These are phyloP conservation scores for Phaeoacremonium minimum DNA, from an alignment of 2,329 filamentous ascomycete species.

Conservation along the genomic window DNA sequence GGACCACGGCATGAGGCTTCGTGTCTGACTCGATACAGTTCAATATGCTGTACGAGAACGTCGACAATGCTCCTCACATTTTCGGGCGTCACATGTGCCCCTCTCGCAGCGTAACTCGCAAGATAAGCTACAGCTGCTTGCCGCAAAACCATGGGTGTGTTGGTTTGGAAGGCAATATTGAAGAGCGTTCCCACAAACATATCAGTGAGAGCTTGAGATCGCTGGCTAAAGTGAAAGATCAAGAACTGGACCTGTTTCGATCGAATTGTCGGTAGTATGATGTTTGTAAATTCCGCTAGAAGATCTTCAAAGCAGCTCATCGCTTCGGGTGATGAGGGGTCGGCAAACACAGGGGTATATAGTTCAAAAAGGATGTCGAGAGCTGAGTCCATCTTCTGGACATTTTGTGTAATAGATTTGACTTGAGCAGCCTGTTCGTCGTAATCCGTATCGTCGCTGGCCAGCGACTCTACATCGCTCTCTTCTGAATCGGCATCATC, in stretches of 20 bases:
- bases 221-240: conserved; percentile 91
- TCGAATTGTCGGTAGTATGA: conserved; percentile 82
- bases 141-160: conserved; percentile 67
- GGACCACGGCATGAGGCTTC: conserved; percentile 76
- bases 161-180: conserved; percentile 65
- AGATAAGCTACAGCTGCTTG: conserved; percentile 89
- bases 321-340: conserved; percentile 64
- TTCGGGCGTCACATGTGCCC: conserved; percentile 71
- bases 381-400: conserved; percentile 87
- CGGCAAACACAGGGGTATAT: conserved; percentile 69
- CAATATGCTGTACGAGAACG: conserved; percentile 72
- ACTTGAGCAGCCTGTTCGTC: conserved; percentile 61
- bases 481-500: conserved; percentile 46
- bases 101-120: conserved; percentile 89
- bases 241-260: conserved; percentile 52
- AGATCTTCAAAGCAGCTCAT: conserved; percentile 74
- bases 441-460: conserved; percentile 64
- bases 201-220: conserved; percentile 72
- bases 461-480: conserved; percentile 67
- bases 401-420: conserved; percentile 71
- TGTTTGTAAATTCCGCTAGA: conserved; percentile 78
- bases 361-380: conserved; percentile 84
- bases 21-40: conserved; percentile 67
- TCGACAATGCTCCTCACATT: conserved; percentile 80
- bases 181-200: conserved; percentile 77